phyloP scores from a whole-genome alignment of 2,329 filamentous ascomycete species.

The Sclerotinia subarctica region DNA sequence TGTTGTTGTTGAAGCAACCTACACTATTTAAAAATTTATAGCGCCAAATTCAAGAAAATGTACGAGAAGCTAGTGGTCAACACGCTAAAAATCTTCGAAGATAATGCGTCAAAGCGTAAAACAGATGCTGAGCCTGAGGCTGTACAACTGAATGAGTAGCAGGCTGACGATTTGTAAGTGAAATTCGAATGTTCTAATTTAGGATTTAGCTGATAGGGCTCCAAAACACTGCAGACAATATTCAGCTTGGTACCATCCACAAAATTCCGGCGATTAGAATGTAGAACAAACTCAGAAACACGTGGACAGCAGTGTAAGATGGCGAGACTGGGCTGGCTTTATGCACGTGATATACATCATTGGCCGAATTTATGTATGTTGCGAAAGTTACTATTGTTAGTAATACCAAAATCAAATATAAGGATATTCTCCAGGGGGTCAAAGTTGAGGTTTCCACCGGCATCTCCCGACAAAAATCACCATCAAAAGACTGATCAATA shows the following conservation, averaged over 20 bases:
- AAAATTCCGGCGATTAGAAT: not conserved
- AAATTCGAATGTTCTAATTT: not conserved
- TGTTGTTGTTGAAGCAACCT: fast-evolving
- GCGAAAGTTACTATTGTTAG: too few relatives aligned
- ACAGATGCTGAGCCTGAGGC: not conserved
- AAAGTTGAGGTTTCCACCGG: too few relatives aligned
- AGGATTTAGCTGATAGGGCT: not conserved
- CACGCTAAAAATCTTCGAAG: not conserved
- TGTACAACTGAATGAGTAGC: not conserved
- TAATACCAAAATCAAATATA: too few relatives aligned
- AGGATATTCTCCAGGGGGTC: too few relatives aligned
- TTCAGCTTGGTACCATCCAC: not conserved
- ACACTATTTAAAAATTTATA: fast-evolving
- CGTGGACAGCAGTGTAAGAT: not conserved
- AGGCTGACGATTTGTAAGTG: not conserved
- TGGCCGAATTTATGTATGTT: too few relatives aligned
- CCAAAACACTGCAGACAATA: not conserved
- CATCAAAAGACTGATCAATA: too few relatives aligned
- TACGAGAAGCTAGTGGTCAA: not conserved
- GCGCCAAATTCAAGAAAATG: not conserved
- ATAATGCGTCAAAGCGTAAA: not conserved
- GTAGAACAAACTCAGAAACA: not conserved
- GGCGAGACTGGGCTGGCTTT: too few relatives aligned
- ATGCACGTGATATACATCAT: too few relatives aligned
- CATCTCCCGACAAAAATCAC: too few relatives aligned